These are phyloP conservation scores for Diaporthe vaccinii DNA, from an alignment of 2,329 filamentous ascomycete species.

Conservation along the genomic window DNA sequence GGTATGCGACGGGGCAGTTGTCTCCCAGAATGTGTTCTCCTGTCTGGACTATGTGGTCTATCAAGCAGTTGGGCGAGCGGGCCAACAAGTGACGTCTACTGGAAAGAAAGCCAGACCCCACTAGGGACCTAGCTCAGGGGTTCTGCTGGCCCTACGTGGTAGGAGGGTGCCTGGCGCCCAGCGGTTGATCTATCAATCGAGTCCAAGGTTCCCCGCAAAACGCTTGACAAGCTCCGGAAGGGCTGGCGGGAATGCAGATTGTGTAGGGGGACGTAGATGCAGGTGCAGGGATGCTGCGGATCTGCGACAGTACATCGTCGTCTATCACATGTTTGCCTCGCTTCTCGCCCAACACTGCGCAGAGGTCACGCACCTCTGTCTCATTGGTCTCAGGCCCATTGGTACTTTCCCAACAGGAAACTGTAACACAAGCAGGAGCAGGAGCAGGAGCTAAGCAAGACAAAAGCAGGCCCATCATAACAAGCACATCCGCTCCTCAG, in stretches of 20 bases:
- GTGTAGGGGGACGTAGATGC: neutral
- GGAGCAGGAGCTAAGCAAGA: neutral
- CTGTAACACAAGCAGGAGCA: neutral
- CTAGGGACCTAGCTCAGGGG: conserved; percentile 16
- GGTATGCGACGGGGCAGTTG: neutral
- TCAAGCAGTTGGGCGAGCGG: neutral
- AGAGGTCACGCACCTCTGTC: conserved; percentile 20
- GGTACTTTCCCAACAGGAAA: conserved; percentile 18
- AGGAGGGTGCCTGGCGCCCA: neutral
- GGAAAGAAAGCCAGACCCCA: neutral
- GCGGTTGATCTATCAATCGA: neutral
- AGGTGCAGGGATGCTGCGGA: conserved; percentile 21
- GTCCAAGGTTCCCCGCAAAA: conserved; percentile 27
- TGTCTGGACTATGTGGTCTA: neutral
- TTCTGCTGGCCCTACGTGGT: conserved; percentile 13
- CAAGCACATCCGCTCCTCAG: neutral
- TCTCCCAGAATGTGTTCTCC: neutral
- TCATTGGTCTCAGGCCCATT: neutral
- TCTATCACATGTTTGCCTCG: conserved; percentile 31
- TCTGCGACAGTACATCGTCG: conserved; percentile 24
- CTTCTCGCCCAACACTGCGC: conserved; percentile 5
- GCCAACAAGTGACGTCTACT: conserved; percentile 21
- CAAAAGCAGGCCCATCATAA: neutral
- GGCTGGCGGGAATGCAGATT: neutral
- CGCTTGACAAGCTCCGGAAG: conserved; percentile 2